phyloP scores from a whole-genome alignment of 306 rosid species.

The Argentina anserina region DNA sequence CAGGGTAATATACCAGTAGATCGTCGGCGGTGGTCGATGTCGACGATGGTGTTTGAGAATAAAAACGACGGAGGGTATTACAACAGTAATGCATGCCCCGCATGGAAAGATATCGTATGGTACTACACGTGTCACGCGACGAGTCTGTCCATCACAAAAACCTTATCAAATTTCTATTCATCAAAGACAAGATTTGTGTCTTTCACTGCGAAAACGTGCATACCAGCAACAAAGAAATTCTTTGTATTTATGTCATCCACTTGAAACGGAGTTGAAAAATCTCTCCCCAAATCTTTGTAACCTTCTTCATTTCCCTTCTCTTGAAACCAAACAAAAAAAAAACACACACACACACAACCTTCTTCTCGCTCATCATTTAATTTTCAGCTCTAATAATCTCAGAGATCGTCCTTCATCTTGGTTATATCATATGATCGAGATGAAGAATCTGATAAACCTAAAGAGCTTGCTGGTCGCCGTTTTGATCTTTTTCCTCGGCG shows the following conservation, averaged over 20 bases:
- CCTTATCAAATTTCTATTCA: background rate
- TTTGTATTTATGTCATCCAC: background rate
- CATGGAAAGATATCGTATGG: background rate
- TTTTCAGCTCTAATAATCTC: too few relatives aligned
- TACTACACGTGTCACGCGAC: background rate
- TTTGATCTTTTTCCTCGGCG: constrained; percentile 45
- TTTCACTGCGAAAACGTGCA: background rate
- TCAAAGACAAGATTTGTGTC: background rate
- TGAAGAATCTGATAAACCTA: constrained; percentile 32
- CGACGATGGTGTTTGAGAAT: too few relatives aligned
- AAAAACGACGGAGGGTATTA: too few relatives aligned
- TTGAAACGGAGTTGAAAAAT: background rate
- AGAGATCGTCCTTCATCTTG: background rate
- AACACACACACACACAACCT: background rate
- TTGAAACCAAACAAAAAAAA: too few relatives aligned
- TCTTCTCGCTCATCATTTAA: background rate
- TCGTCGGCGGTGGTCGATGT: too few relatives aligned
- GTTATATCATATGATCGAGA: background rate
- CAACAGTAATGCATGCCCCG: background rate
- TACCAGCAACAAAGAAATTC: background rate
- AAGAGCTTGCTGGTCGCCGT: constrained; percentile 34
- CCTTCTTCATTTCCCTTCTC: background rate
- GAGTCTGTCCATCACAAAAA: background rate
- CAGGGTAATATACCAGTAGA: too few relatives aligned
- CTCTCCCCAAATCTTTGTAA: background rate